Conservation (phyloP, 23 red algal species). For the Gracilaria domingensis region DNA sequence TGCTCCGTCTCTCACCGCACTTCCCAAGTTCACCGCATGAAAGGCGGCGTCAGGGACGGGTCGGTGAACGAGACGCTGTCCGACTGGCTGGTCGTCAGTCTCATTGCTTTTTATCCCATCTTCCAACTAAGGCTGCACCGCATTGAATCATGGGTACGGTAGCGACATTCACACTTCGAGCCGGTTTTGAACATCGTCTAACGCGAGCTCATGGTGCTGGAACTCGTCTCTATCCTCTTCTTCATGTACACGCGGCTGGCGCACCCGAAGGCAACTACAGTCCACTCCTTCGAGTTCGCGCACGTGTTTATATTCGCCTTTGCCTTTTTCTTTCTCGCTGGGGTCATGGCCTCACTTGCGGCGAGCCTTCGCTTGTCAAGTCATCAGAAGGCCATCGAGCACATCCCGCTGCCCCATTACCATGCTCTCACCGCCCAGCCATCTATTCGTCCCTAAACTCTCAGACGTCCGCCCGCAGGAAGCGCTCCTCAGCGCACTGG, state of each 20-base stretch:
- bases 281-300: constrained; percentile 80
- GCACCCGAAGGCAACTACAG: constrained; percentile 12
- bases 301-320: constrained; percentile 82
- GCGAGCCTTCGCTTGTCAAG: constrained; percentile 37
- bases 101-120: constrained; percentile 57
- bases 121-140: constrained; percentile 49
- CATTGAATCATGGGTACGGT: constrained; percentile 50
- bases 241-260: constrained; percentile 44
- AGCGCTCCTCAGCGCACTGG: constrained; percentile 34
- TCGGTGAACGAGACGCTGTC: constrained; percentile 31
- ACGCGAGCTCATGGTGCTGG: constrained; percentile 83
- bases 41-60: neutral
- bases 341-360: constrained; percentile 35
- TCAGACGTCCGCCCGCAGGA: constrained; percentile 45
- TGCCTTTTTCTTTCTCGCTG: constrained; percentile 66
- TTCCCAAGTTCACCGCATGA: neutral
- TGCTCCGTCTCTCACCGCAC: neutral
- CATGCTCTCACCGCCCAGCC: constrained; percentile 49
- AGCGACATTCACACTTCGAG: constrained; percentile 44
- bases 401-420: constrained; percentile 53
- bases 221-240: constrained; percentile 57
- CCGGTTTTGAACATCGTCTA: constrained; percentile 59
- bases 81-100: constrained; percentile 60
- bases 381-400: constrained; percentile 60
- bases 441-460: constrained; percentile 59